Conservation (phyloP, 2,329 filamentous ascomycete species). For the Ambrosiella xylebori region DNA sequence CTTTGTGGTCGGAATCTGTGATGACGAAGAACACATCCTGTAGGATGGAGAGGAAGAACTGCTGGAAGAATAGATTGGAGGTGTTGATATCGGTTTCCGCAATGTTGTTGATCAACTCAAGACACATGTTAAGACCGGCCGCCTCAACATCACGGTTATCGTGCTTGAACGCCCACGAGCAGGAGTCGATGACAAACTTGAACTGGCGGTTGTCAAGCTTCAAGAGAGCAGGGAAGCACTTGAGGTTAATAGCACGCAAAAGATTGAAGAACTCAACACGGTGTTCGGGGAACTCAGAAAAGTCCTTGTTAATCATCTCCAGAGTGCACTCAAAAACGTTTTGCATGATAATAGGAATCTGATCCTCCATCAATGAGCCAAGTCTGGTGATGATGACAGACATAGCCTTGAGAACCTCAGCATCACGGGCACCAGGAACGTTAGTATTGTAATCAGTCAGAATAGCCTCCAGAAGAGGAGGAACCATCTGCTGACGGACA, state of each 20-base stretch:
- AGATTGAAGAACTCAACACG: conserved; percentile 99
- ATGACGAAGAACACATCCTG: conserved; percentile 98
- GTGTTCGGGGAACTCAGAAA: conserved; percentile 96
- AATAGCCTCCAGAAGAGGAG: conserved; percentile 85
- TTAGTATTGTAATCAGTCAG: conserved; percentile 95
- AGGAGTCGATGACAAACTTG: conserved; percentile 98
- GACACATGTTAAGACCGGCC: conserved; percentile 92
- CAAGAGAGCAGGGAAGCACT: conserved; percentile 87
- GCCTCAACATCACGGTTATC: conserved; percentile 97
- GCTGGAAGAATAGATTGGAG: conserved; percentile 90
- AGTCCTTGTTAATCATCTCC: conserved; percentile 99
- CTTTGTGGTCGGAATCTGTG: conserved; percentile 95
- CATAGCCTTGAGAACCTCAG: conserved; percentile 93
- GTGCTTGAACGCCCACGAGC: conserved; percentile 99
- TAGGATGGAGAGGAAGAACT: conserved; percentile 87
- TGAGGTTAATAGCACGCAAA: conserved; percentile 83
- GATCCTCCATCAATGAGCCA: conserved; percentile 91
- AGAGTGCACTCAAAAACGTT: conserved; percentile 96
- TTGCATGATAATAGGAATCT: conserved; percentile 94
- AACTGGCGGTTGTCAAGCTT: conserved; percentile 93
- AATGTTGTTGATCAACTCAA: conserved; percentile 95
- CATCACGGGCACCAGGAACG: conserved; percentile 85
- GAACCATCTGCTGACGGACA: conserved; percentile 85
- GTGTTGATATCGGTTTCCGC: conserved; percentile 75
- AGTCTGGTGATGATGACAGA: conserved; percentile 94